phyloP scores from a whole-genome alignment of 768 basidiomycete species.

The Naganishia antarctica region DNA sequence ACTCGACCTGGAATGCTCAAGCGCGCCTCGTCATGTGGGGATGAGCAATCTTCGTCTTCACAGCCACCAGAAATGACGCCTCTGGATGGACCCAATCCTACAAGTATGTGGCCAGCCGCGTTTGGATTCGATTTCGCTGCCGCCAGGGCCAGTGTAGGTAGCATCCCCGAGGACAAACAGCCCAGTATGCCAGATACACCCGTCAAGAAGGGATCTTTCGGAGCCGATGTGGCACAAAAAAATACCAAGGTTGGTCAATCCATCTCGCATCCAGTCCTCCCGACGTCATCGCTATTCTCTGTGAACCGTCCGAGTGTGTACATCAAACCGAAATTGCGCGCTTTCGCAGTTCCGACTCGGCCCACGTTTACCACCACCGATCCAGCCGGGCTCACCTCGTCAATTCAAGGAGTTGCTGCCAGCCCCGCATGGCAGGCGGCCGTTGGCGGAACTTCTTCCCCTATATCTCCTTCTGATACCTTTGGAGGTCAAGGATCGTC shows the following conservation, averaged over 20 bases:
- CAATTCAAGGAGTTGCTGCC: background rate
- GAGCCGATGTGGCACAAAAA: constrained; percentile 13
- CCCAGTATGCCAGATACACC: constrained; percentile 47
- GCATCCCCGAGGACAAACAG: constrained; percentile 32
- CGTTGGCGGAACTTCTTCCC: background rate
- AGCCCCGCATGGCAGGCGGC: background rate
- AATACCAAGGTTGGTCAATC: constrained; percentile 35
- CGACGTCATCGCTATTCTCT: constrained; percentile 17
- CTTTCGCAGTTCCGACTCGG: background rate
- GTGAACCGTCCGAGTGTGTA: constrained; percentile 3
- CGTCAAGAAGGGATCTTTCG: constrained; percentile 39
- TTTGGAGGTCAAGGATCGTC: constrained; percentile 32
- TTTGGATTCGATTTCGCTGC: constrained; percentile 32
- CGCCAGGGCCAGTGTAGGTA: constrained; percentile 20
- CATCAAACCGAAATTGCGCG: background rate
- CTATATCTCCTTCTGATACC: constrained; percentile 6
- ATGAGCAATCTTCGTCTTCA: constrained; percentile 30
- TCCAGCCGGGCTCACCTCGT: background rate
- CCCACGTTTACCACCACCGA: constrained; percentile 18
- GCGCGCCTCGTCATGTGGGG: constrained; percentile 43
- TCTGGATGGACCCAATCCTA: constrained; percentile 30
- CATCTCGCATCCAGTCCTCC: constrained; percentile 34
- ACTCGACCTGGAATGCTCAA: constrained; percentile 43
- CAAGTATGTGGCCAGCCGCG: constrained; percentile 38
- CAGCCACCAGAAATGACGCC: constrained; percentile 39